Evolutionary conservation across 139 green algal species (phyloP).

Genomic region (Coccomyxa sp.): DNA sequence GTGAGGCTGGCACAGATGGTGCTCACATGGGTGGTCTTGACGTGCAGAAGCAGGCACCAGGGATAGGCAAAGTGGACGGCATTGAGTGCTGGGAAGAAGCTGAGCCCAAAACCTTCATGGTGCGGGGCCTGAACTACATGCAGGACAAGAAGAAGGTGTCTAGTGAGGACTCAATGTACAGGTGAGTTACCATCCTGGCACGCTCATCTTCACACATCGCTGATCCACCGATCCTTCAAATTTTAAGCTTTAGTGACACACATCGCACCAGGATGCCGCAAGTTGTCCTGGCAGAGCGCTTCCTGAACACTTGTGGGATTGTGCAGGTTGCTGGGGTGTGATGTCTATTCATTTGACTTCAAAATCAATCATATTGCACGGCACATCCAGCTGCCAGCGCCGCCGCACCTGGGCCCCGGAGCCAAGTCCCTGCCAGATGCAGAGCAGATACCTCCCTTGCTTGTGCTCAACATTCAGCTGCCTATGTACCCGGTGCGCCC

Average conservation of each 20-base stretch:
- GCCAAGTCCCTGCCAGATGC: constrained; percentile 16
- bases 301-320: no score
- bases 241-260: no score
- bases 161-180: constrained; percentile 57
- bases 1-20: no score
- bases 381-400: constrained; percentile 56
- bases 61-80: background rate
- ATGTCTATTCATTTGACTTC: constrained; percentile 65
- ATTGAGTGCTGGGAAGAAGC: constrained; percentile 19
- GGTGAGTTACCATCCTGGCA: no score
- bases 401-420: constrained; percentile 22
- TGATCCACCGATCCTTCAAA: no score
- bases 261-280: no score
- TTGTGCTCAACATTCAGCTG: constrained; percentile 85
- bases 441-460: constrained; percentile 57
- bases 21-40: no score
- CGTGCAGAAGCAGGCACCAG: background rate
- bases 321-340: constrained; percentile 54
- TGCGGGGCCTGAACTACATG: constrained; percentile 64
- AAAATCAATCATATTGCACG: constrained; percentile 73
- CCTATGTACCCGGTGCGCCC: constrained; percentile 59
- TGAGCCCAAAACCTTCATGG: constrained; percentile 32
- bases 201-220: no score
- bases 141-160: constrained; percentile 50
- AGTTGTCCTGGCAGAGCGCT: no score